Base-by-base conservation (phyloP, 2,329 filamentous ascomycete genomes). In the Cordyceps cicadae region DNA sequence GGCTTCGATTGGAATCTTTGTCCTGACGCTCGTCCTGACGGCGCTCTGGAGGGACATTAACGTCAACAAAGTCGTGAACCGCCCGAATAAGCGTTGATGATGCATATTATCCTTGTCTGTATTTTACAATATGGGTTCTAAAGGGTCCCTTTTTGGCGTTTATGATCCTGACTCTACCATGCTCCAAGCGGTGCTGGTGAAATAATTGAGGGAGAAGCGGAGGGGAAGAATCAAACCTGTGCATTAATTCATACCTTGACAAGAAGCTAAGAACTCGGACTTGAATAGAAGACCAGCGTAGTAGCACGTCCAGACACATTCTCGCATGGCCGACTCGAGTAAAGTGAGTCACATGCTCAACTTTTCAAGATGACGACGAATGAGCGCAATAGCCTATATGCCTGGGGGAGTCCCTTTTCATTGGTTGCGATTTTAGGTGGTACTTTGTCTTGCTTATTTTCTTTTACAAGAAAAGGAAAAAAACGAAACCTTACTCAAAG, bases 21-120 rank as follows among this genome's bases (percentile, higher is more conserved):
- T 69, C 57, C 72, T 77, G 19, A 68, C 70, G 3, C 67, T 68
- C 63, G 61, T 60, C 19, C 68, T 67, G 50, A 67, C 67, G 15
- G 69, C 67, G 61, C 64, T 80, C n/a, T 83, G 80, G 80, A 74
- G 76, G 64, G 76, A 84, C 65, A 76, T 82, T 60, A 76, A 78
- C 63, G 70, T 84, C 32, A 39, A 39, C 9, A 52, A 52, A 12
- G 3, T 39, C 7, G 12, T 14, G 12, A 24, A 12, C 3, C 19
- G 50, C 15, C 50, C 14, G 11, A 8, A 15, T 12, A 52, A 41
- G 14, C 32, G 19, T 15, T 53, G 14, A 3, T 39, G 15, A 41
- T 17, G 14, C 50, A 19, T 2, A 24, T 24, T 24, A 24, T 24
- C 4, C 3, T 24, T 24, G 24, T 24, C 24, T 15, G 43, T 46